Percentiles rank a stretch among this genome's conserved stretches.
These are phyloP conservation scores for Picochlorum sp. DNA, from an alignment of 139 green algal species.

Conservation along the genomic window DNA sequence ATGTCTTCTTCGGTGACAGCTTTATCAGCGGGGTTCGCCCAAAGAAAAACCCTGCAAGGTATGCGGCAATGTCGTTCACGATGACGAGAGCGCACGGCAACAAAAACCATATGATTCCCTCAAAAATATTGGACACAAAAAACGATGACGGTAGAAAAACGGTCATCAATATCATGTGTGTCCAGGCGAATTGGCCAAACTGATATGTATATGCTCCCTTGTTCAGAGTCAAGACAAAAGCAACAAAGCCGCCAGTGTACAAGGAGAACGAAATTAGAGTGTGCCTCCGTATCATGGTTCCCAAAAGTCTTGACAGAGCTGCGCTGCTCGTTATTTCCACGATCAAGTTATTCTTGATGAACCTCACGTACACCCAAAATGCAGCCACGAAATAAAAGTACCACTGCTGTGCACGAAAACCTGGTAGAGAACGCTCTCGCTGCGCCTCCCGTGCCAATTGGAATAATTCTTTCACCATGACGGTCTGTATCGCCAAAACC, in stretches of 20 bases:
- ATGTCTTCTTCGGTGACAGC: constrained; percentile 98
- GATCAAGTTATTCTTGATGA: constrained; percentile 83
- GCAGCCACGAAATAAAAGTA: constrained; percentile 84
- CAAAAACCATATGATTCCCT: constrained; percentile 95
- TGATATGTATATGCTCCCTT: constrained; percentile 86
- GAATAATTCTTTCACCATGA: constrained; percentile 78
- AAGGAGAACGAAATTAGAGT: constrained; percentile 68
- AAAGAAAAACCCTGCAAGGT: constrained; percentile 87
- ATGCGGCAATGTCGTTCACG: constrained; percentile 94
- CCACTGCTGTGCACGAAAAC: constrained; percentile 74
- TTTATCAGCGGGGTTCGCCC: constrained; percentile 94
- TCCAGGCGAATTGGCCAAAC: constrained; percentile 97
- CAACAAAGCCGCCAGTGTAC: constrained; percentile 75
- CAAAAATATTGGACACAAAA: constrained; percentile 82
- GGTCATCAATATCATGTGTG: constrained; percentile 95
- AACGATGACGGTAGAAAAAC: constrained; percentile 84
- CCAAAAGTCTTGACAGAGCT: constrained; percentile 43
- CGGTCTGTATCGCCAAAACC: constrained; percentile 66
- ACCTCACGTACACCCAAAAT: constrained; percentile 89
- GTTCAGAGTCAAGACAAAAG: constrained; percentile 89
- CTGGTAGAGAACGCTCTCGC: constrained; percentile 49
- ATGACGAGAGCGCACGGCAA: constrained; percentile 90
- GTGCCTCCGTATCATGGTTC: constrained; percentile 60
- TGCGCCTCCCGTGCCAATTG: constrained; percentile 55
- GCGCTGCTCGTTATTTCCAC: constrained; percentile 57